Percentiles rank a stretch among this genome's conserved stretches.
Evolutionary conservation across 2,329 filamentous ascomycete genomes (phyloP).

Genomic region (Coniochaeta pulveracea): DNA sequence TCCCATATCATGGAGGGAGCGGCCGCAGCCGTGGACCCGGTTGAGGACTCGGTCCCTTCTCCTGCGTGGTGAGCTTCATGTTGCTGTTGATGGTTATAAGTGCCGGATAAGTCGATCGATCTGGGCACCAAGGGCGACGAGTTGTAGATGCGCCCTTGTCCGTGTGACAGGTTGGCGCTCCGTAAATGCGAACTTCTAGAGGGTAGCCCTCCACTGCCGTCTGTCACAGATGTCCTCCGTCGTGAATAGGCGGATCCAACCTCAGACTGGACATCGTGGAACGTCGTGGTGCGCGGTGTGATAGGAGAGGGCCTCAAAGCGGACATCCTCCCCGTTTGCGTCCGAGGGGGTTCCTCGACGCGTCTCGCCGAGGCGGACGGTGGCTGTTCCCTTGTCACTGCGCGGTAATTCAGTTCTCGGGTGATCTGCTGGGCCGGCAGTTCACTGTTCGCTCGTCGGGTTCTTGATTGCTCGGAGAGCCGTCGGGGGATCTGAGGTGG

Average conservation of each 20-base stretch:
- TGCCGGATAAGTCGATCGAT: conserved; percentile 18
- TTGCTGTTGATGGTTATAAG: conserved; percentile 20
- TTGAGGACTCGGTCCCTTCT: conserved; percentile 74
- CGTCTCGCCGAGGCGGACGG: conserved; percentile 19
- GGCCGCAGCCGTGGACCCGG: conserved; percentile 78
- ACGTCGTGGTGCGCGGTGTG: conserved; percentile 35
- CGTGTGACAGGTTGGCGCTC: conserved; percentile 22
- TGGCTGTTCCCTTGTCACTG: conserved; percentile 28
- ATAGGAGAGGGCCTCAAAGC: conserved; percentile 28
- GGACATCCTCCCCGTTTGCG: conserved; percentile 11
- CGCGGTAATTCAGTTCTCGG: conserved; percentile 33
- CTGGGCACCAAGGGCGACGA: conserved; percentile 49
- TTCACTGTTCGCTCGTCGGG: conserved; percentile 30
- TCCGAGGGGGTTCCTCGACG: not conserved
- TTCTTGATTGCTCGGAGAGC: conserved; percentile 40
- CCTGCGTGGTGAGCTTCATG: conserved; percentile 29
- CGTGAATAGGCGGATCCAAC: conserved; percentile 19
- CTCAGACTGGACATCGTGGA: conserved; percentile 28
- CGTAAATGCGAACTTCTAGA: conserved; percentile 34
- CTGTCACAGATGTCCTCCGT: conserved; percentile 35
- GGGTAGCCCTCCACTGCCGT: conserved; percentile 26
- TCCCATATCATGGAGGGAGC: conserved; percentile 95
- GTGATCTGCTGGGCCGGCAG: conserved; percentile 24
- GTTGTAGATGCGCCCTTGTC: conserved; percentile 36
- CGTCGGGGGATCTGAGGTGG: conserved; percentile 40